Evolutionary conservation across 495 filamentous ascomycete species (phyloP).

Genomic region (Podospora sp.): DNA sequence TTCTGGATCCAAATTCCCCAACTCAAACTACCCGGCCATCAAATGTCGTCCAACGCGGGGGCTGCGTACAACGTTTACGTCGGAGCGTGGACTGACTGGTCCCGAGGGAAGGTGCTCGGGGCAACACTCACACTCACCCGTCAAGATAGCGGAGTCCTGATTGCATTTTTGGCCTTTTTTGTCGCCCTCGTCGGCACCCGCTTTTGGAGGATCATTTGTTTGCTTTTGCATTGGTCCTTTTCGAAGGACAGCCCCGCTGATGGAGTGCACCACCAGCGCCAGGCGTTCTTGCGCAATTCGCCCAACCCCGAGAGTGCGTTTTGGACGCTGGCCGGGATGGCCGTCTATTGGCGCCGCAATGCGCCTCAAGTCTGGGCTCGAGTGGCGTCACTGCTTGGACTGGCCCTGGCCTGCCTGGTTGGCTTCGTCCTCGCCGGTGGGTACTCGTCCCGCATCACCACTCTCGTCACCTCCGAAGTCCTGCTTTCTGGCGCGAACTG

Average conservation of each 20-base stretch:
- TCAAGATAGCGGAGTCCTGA: constrained; percentile 17
- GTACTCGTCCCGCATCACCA: constrained; percentile 22
- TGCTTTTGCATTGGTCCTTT: constrained; percentile 9
- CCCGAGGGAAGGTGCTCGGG: constrained; percentile 21
- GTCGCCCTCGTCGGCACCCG: constrained; percentile 20
- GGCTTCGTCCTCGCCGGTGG: constrained; percentile 15
- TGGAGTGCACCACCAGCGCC: constrained; percentile 25
- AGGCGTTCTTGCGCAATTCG: constrained; percentile 19
- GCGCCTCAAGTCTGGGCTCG: not conserved
- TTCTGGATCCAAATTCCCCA: not conserved
- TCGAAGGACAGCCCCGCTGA: constrained; percentile 13
- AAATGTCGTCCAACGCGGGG: not conserved
- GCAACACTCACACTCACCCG: constrained; percentile 24
- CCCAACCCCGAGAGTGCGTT: constrained; percentile 9
- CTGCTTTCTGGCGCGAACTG: constrained; percentile 7
- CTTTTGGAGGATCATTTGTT: constrained; percentile 27
- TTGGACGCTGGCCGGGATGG: not conserved
- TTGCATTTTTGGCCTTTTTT: constrained; percentile 28
- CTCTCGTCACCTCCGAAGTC: constrained; percentile 15
- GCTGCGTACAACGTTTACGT: constrained; percentile 16
- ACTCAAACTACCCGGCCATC: no score
- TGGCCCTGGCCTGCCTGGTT: not conserved
- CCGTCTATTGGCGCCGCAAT: constrained; percentile 5
- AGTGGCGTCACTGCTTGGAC: not conserved
- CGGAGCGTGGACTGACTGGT: constrained; percentile 31